Evolutionary conservation across 345 rosid genomes (phyloP).

Genomic region (Populus deltoides): DNA sequence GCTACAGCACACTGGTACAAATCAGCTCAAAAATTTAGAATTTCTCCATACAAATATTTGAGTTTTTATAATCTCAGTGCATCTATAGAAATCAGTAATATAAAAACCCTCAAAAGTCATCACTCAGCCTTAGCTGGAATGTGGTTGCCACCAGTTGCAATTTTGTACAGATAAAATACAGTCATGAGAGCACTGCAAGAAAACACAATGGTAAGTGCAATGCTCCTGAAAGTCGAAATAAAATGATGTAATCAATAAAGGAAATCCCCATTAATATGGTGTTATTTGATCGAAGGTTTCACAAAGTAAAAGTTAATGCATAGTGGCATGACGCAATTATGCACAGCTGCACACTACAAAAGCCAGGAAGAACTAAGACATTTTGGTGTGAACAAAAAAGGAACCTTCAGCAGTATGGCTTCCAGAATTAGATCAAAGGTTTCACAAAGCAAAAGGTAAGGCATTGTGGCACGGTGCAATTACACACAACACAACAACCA

Average conservation of each 20-base stretch:
- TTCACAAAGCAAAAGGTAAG: background rate
- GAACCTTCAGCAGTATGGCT: background rate
- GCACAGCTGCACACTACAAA: background rate
- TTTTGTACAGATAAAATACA: slow-evolving; percentile 72
- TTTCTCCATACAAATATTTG: background rate
- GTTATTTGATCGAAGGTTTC: background rate
- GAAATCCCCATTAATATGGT: background rate
- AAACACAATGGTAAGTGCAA: slow-evolving; percentile 7
- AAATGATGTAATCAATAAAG: background rate
- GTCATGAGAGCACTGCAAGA: slow-evolving; percentile 90
- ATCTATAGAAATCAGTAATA: slow-evolving; percentile 2
- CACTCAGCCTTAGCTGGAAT: slow-evolving; percentile 70
- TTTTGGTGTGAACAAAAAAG: no score
- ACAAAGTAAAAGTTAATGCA: background rate
- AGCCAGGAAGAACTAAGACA: background rate
- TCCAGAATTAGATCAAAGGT: background rate
- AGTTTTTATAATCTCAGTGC: background rate
- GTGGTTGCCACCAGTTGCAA: slow-evolving; percentile 82
- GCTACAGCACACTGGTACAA: background rate
- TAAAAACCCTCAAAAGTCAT: slow-evolving; percentile 4
- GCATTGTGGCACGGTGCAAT: background rate
- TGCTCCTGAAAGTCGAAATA: slow-evolving; percentile 11
- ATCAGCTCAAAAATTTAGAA: background rate
- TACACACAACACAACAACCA: background rate
- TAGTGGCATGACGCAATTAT: background rate